phyloP scores from a whole-genome alignment of 2,329 filamentous ascomycete species.

The Chaetomium olivaceum region DNA sequence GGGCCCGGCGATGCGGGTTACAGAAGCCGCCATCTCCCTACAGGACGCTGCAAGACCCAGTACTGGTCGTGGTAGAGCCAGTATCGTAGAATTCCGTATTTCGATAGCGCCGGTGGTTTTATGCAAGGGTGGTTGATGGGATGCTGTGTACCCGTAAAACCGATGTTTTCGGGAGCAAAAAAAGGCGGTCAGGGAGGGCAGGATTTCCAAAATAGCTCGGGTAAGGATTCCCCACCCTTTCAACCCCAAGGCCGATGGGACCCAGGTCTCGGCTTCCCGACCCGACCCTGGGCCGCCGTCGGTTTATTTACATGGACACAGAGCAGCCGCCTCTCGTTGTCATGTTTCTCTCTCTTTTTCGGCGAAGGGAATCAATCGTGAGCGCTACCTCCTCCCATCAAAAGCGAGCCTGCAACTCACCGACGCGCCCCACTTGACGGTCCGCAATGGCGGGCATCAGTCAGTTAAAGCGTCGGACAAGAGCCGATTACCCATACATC shows the following conservation, averaged over 20 bases:
- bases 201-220: not conserved
- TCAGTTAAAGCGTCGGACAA: conserved; percentile 60
- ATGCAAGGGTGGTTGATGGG: not conserved
- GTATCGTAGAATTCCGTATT: not conserved
- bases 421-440: not conserved
- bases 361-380: not conserved
- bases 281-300: not conserved
- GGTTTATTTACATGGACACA: not conserved
- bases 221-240: not conserved
- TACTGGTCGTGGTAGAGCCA: conserved; percentile 10
- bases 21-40: conserved; percentile 21
- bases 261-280: not conserved
- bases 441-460: conserved; percentile 38
- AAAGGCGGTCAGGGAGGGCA: not conserved
- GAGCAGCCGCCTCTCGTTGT: not conserved
- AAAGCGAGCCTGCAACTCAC: not conserved
- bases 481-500: conserved; percentile 74
- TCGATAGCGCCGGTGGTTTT: not conserved
- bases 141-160: not conserved
- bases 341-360: not conserved
- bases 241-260: not conserved
- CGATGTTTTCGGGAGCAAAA: not conserved
- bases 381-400: not conserved
- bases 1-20: conserved; percentile 12
- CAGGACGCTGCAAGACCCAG: conserved; percentile 1